phyloP scores from a whole-genome alignment of 768 basidiomycete genomes.

The Hericium rajendrae region DNA sequence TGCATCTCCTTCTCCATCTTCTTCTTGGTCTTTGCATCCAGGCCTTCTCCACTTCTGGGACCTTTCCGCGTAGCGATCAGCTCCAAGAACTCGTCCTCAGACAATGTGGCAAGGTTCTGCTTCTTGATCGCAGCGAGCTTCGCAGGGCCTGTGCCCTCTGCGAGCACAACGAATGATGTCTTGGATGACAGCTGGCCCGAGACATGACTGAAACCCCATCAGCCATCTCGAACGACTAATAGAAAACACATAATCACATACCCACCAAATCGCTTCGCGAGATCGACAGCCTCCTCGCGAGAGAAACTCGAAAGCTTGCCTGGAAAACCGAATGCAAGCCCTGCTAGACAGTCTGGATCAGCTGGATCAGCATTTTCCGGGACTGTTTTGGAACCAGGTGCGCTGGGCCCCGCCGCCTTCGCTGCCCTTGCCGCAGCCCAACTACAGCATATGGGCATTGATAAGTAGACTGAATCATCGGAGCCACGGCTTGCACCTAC shows the following conservation, averaged over 20 bases:
- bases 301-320: constrained; percentile 84
- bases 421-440: constrained; percentile 51
- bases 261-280: constrained; percentile 93
- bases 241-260: constrained; percentile 26
- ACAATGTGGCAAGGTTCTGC: constrained; percentile 64
- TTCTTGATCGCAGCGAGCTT: constrained; percentile 86
- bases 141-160: constrained; percentile 76
- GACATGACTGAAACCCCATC: constrained; percentile 57
- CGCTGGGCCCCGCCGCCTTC: constrained; percentile 47
- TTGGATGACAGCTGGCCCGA: constrained; percentile 78
- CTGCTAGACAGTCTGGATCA: too few relatives aligned
- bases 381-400: constrained; percentile 46
- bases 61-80: constrained; percentile 70
- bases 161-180: too few relatives aligned
- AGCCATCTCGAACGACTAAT: not conserved
- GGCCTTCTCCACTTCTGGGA: constrained; percentile 24
- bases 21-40: too few relatives aligned
- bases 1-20: constrained; percentile 74
- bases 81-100: too few relatives aligned
- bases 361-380: constrained; percentile 63
- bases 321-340: constrained; percentile 90
- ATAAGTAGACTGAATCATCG: not conserved
- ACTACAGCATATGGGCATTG: constrained; percentile 18
- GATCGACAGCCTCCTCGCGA: constrained; percentile 76
- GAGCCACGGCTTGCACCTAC: constrained; percentile 17